phyloP scores from a whole-genome alignment of 2,329 filamentous ascomycete genomes.

The Phyllosticta capitalensis region DNA sequence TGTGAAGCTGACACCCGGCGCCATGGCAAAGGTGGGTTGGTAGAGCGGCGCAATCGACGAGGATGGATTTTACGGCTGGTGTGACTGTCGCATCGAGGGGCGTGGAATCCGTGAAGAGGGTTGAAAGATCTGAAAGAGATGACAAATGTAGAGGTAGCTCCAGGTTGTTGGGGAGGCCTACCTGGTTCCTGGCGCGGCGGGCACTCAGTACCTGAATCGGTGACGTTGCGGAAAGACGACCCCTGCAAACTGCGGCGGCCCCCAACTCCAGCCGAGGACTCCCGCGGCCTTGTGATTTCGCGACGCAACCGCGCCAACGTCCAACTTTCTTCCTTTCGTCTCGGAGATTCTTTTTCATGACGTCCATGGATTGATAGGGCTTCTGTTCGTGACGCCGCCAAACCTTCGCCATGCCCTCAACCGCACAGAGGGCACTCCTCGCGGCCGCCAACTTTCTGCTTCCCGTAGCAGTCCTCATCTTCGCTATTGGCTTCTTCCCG shows the following conservation, averaged over 20 bases:
- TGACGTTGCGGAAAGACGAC: neutral
- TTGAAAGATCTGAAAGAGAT: neutral
- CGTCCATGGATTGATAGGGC: conserved; percentile 3
- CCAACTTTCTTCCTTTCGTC: neutral
- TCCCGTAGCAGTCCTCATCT: conserved; percentile 56
- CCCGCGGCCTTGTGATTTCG: neutral
- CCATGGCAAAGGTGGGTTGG: conserved; percentile 11
- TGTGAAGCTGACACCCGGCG: conserved; percentile 36
- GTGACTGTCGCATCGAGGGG: neutral
- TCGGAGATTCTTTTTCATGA: neutral
- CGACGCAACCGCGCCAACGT: neutral
- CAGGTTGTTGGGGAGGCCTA: neutral
- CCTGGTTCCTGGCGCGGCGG: neutral
- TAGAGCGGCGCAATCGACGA: neutral
- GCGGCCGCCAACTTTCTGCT: conserved; percentile 66
- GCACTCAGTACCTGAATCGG: neutral
- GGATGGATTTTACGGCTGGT: neutral
- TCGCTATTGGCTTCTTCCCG: conserved; percentile 90
- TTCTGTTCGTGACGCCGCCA: neutral
- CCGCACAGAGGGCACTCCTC: conserved; percentile 31
- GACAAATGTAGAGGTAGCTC: neutral
- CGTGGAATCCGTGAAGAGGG: neutral
- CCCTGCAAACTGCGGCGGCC: neutral
- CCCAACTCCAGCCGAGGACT: neutral
- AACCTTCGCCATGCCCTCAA: neutral